phyloP scores from a whole-genome alignment of 495 filamentous ascomycete genomes.

The Annulohypoxylon maeteangense region DNA sequence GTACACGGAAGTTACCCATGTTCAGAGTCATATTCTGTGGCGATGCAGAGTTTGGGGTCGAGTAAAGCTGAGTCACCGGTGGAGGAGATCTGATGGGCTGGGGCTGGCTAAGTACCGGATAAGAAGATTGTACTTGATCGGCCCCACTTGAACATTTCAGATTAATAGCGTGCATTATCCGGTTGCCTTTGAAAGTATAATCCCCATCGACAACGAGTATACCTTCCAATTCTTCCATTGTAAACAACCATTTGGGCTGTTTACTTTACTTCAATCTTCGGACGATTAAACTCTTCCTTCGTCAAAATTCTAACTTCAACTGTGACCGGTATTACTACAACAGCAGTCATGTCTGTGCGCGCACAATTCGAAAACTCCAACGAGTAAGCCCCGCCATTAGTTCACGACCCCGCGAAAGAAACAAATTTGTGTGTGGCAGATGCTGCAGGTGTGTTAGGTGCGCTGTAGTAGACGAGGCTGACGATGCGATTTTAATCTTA shows the following conservation, averaged over 20 bases:
- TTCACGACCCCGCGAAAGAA: constrained; percentile 38
- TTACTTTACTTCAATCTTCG: neutral
- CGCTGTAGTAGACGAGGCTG: constrained; percentile 12
- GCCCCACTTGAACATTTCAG: constrained; percentile 26
- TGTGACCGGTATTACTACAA: constrained; percentile 7
- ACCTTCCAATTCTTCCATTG: neutral
- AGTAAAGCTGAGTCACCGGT: constrained; percentile 29
- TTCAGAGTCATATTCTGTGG: constrained; percentile 25
- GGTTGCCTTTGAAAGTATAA: constrained; percentile 5
- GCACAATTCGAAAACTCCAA: constrained; percentile 98
- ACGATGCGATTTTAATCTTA: constrained; percentile 39
- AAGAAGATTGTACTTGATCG: constrained; percentile 13
- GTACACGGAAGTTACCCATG: constrained; percentile 4
- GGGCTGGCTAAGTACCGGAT: neutral
- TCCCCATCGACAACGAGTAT: neutral
- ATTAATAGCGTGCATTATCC: constrained; percentile 30
- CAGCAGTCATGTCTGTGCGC: constrained; percentile 74
- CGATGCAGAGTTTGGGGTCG: constrained; percentile 29
- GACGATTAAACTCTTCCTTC: neutral
- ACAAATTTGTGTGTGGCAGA: constrained; percentile 34
- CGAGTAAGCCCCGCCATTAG: constrained; percentile 72
- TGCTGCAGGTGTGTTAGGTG: neutral
- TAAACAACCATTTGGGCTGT: neutral
- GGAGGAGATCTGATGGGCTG: neutral
- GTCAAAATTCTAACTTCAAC: constrained; percentile 31